Base-by-base conservation (phyloP, 768 basidiomycete species). In the Albatrellus ellisii region DNA sequence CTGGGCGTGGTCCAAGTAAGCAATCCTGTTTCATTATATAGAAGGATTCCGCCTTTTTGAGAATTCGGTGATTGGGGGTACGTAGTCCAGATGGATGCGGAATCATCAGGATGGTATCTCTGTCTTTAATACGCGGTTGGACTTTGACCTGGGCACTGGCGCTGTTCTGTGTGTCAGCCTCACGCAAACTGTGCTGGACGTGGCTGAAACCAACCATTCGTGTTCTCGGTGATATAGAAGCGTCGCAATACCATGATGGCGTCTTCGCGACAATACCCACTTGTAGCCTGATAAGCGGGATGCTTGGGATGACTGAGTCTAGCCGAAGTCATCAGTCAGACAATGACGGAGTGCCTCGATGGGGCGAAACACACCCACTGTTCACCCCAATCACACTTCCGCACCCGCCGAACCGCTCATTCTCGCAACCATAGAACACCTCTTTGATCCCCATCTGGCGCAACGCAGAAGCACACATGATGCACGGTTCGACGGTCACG, bases 401-500 rank as follows among this genome's bases (percentile, higher is more conserved):
- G 59, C 90, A 94, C 3, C 95, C 95, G 7, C 95, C 94, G 51
- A 99, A 98, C 45, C 91, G 72, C 48, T 95, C 94, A 58, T 99
- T 99, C 17, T 73, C 83, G 58, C 90, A 94, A 2, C 95, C 95
- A 57, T 87, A 98, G 46, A 77, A 84, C 5, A 97, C 94, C 49
- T 81, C 70, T 44, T 77, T 78, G 52, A 99, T 88, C 12, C 92
- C 92, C 47, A 94, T 62, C 62, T 98, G 95, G 41, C 94, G 74
- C 26, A 99, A 70, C 9, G 94, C 95, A 18, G 88, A 90, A 10
- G 91, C 89, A 51, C 95, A 99, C 95, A 98, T 98, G 58, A 98
- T 90, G 61, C 95, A 99, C 0, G 94, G 95, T 61, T 99, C 94
- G 41, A 99, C 95, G 4, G 95, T 99, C 39, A 98, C 95, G 58